A percentile compares a stretch with the other conserved stretches of the same genome.
phyloP scores from a whole-genome alignment of 495 filamentous ascomycete species.

The Penicillium lagena region DNA sequence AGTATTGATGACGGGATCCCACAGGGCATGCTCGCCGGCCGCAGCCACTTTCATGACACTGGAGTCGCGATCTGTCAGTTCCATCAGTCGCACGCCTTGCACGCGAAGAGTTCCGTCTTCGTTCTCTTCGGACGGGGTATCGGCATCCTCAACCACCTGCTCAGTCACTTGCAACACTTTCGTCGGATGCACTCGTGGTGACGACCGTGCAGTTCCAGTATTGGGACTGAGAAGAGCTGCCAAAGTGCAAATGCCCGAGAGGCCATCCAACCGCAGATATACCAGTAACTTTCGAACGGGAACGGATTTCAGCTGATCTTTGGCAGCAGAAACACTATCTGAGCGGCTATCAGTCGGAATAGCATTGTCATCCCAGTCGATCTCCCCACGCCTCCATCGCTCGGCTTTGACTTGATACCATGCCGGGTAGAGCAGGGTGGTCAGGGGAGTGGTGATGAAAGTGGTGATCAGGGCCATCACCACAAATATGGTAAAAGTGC shows the following conservation, averaged over 20 bases:
- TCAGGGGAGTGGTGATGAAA: constrained; percentile 82
- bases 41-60: constrained; percentile 93
- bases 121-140: constrained; percentile 7
- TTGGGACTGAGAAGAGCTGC: constrained; percentile 58
- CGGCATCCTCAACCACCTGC: constrained; percentile 22
- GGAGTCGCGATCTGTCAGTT: constrained; percentile 88
- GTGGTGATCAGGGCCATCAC: constrained; percentile 95
- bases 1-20: constrained; percentile 86
- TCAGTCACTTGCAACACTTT: constrained; percentile 23
- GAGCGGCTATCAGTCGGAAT: constrained; percentile 32
- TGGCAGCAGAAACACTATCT: constrained; percentile 35
- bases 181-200: constrained; percentile 43
- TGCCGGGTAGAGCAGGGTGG: constrained; percentile 68
- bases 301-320: constrained; percentile 27
- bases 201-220: constrained; percentile 9
- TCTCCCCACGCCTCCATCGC: constrained; percentile 85
- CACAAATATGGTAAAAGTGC: constrained; percentile 98
- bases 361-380: constrained; percentile 81
- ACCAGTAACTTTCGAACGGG: constrained; percentile 48
- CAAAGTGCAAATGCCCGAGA: constrained; percentile 81
- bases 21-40: constrained; percentile 64
- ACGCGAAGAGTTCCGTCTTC: constrained; percentile 57
- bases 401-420: constrained; percentile 91
- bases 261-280: constrained; percentile 80
- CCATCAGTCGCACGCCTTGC: constrained; percentile 78